These are phyloP conservation scores for Jatropha curcas DNA, from an alignment of 345 rosid species.

Conservation along the genomic window DNA sequence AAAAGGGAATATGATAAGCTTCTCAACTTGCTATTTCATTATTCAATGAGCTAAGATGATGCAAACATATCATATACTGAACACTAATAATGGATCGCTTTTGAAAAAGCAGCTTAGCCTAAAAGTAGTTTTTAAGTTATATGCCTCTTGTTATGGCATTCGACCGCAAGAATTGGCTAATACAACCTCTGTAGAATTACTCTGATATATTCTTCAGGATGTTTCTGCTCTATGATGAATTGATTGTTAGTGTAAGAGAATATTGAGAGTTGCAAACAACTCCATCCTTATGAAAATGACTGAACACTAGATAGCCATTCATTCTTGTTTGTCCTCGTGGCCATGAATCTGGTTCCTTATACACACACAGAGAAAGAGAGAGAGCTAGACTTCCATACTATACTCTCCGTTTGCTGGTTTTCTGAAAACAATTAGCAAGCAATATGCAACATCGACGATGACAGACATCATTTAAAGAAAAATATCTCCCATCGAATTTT, in stretches of 20 bases:
- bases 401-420: background rate
- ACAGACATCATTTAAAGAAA: too few species aligned
- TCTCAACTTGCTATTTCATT: slow-evolving; percentile 20
- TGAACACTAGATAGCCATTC: background rate
- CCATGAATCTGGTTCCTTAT: background rate
- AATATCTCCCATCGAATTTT: too few species aligned
- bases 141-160: background rate
- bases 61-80: slow-evolving; percentile 1
- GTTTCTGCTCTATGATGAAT: background rate
- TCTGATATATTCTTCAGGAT: slow-evolving; percentile 4
- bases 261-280: background rate
- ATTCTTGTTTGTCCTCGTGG: background rate
- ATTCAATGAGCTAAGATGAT: background rate
- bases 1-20: background rate
- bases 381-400: background rate
- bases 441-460: too few species aligned
- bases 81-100: background rate
- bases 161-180: background rate
- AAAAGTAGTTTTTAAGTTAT: background rate
- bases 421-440: background rate
- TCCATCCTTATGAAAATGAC: slow-evolving; percentile 3
- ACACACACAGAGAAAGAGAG: background rate
- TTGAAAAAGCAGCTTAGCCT: background rate
- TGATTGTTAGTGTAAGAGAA: slow-evolving; percentile 4
- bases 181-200: background rate